These are phyloP conservation scores for Pythium brassicae DNA, from an alignment of 352 stramenopile species.

Conservation along the genomic window DNA sequence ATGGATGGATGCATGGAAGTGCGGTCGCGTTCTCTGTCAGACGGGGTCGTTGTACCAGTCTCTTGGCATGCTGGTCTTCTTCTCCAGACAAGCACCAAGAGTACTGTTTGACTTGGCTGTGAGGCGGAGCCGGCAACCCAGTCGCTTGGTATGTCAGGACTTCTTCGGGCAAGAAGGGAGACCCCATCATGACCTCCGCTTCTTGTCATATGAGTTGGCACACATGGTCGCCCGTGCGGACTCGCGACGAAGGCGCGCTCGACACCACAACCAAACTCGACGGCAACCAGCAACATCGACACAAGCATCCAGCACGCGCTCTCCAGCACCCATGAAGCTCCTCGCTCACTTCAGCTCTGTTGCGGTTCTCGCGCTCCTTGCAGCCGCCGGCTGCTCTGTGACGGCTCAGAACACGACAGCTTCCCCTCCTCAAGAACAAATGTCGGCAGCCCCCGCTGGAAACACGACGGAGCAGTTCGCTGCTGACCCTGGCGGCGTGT, in stretches of 20 bases:
- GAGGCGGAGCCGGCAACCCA: too few relatives aligned
- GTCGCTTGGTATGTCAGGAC: too few relatives aligned
- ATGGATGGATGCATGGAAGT: background rate
- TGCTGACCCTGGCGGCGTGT: constrained; percentile 8
- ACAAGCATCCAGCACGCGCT: background rate
- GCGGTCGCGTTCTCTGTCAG: constrained; percentile 7
- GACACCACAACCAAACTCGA: background rate
- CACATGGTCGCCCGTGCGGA: too few relatives aligned
- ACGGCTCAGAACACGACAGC: constrained; percentile 6
- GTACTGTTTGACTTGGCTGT: too few relatives aligned
- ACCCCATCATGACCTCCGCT: too few relatives aligned
- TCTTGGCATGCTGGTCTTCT: too few relatives aligned
- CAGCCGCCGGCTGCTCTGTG: background rate
- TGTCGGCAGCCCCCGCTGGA: background rate
- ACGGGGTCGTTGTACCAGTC: background rate
- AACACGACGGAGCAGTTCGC: constrained; percentile 9
- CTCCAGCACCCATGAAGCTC: constrained; percentile 11
- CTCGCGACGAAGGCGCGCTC: background rate
- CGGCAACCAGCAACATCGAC: background rate
- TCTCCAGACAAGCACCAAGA: too few relatives aligned
- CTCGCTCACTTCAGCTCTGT: background rate
- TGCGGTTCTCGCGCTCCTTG: background rate
- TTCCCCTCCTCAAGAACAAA: background rate
- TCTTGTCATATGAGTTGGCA: too few relatives aligned
- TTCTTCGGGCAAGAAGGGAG: too few relatives aligned